Conservation (phyloP, 108 stramenopile species). For the Schizochytrium sp. region DNA sequence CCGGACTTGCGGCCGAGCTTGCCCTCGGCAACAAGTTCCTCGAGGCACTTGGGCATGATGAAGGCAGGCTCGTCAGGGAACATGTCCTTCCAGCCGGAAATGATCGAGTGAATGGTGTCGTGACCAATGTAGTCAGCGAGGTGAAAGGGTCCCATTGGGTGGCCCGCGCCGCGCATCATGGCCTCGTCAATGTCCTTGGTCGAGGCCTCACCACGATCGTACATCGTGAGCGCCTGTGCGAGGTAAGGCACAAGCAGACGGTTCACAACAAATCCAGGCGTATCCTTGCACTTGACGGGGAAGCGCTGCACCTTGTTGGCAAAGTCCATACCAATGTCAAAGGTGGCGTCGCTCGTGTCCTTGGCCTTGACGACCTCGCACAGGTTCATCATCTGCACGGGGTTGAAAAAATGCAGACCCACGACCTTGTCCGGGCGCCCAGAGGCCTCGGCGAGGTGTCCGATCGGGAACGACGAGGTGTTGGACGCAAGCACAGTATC, state of each 20-base stretch:
- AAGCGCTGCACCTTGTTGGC: constrained; percentile 76
- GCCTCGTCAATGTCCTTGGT: constrained; percentile 83
- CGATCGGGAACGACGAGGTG: constrained; percentile 76
- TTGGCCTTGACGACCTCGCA: constrained; percentile 88
- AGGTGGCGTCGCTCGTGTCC: constrained; percentile 68
- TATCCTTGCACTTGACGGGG: constrained; percentile 80
- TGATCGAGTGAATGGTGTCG: constrained; percentile 79
- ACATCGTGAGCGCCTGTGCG: constrained; percentile 73
- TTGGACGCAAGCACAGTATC: constrained; percentile 86
- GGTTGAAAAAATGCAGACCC: constrained; percentile 99
- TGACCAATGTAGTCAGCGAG: constrained; percentile 92
- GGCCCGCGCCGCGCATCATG: constrained; percentile 94
- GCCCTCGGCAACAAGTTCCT: constrained; percentile 68
- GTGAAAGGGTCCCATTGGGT: constrained; percentile 87
- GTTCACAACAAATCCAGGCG: constrained; percentile 98
- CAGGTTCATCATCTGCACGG: constrained; percentile 90
- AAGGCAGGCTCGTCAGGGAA: constrained; percentile 81
- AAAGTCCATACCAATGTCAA: constrained; percentile 67
- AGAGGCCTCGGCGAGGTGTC: constrained; percentile 76
- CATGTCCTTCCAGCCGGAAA: constrained; percentile 30
- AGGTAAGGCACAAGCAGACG: constrained; percentile 78
- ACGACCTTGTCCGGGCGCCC: constrained; percentile 81
- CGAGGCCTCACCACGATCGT: constrained; percentile 84
- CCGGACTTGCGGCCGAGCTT: constrained; percentile 91
- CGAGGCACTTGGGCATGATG: constrained; percentile 71